Base-by-base conservation (phyloP, 2,329 filamentous ascomycete genomes). In the Trichoderma oligosporum region DNA sequence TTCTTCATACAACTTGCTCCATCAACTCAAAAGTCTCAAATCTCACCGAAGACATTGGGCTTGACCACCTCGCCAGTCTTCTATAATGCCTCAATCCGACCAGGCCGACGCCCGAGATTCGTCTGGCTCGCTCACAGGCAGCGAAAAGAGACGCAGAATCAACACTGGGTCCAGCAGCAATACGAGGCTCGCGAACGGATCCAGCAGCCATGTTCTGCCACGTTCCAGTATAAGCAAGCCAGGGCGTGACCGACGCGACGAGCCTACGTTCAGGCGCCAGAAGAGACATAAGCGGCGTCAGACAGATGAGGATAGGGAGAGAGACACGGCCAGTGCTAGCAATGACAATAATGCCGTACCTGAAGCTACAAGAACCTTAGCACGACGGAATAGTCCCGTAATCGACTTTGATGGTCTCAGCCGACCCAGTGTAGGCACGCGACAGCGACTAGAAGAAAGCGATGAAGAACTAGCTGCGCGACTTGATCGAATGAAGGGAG, bases 341-440 rank as follows among this genome's bases (percentile, higher is more conserved):
- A 35, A 35, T 14, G 18, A 42, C 18, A 11, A 16, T 27, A 35
- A 44, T 14, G 51, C 39, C 49, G 20, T 35, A 7, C 18, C 46
- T 31, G 46, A 49, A 36, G 46, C 46, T 18, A 29, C 47, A 14
- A 29, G 29, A 24, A 31, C 45, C 27, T 16, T 31, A n/a, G 57
- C 51, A 36, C 62, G 58, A 27, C 62, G 80, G 4, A 79, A 79
- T 5, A 82, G 76, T 58, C 82, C 82, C 12, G 73, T 84, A 36
- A 83, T 85, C 62, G 82, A 85, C 67, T 82, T 81, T 62, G 82
- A 85, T 66, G 83, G 83, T 2, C 74, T 86, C 51, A 84, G 81
- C 66, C 75, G 82, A 54, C 82, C 82, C 4, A 82, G 82, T 64
- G 73, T 73, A 31, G 87, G 88, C 56, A 90, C 87, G 1, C 80